phyloP scores from a whole-genome alignment of 2,329 filamentous ascomycete species.

The Fusarium sp. region DNA sequence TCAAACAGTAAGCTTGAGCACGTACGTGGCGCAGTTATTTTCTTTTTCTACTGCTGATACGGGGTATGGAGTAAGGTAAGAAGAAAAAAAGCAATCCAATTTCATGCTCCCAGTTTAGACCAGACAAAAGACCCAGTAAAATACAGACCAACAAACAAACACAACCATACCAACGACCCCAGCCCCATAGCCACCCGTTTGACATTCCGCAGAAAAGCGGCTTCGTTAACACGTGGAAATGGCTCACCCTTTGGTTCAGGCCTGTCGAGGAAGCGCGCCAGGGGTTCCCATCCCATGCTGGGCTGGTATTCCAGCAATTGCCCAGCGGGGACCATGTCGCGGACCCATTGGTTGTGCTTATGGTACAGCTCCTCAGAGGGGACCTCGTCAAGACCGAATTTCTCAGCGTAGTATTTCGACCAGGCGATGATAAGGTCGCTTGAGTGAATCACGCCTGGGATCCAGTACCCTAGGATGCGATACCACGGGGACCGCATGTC shows the following conservation, averaged over 20 bases:
- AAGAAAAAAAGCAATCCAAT: neutral
- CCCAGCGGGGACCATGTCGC: constrained; percentile 20
- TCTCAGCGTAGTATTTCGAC: constrained; percentile 31
- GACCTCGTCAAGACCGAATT: constrained; percentile 20
- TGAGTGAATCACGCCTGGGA: constrained; percentile 37
- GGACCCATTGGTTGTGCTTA: constrained; percentile 38
- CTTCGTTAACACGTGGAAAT: constrained; percentile 39
- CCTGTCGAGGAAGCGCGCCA: constrained; percentile 21
- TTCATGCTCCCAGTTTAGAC: neutral
- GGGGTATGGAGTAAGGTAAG: too few species aligned
- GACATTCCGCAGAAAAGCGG: constrained; percentile 37
- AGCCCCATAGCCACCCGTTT: constrained; percentile 37
- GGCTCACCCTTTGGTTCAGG: constrained; percentile 14
- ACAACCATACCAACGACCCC: constrained; percentile 34
- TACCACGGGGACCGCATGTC: constrained; percentile 35
- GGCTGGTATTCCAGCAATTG: constrained; percentile 39
- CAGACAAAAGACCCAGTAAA: constrained; percentile 7
- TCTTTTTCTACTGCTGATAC: neutral
- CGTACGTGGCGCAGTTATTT: constrained; percentile 4
- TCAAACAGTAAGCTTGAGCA: neutral
- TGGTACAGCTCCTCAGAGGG: constrained; percentile 31
- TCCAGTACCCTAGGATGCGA: constrained; percentile 34
- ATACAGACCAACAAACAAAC: constrained; percentile 19
- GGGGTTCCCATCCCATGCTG: constrained; percentile 37
- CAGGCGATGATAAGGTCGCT: constrained; percentile 37